A percentile compares a stretch with the other conserved stretches of the same genome.
phyloP scores from a whole-genome alignment of 495 filamentous ascomycete genomes.

The Penicillium cinerascens region DNA sequence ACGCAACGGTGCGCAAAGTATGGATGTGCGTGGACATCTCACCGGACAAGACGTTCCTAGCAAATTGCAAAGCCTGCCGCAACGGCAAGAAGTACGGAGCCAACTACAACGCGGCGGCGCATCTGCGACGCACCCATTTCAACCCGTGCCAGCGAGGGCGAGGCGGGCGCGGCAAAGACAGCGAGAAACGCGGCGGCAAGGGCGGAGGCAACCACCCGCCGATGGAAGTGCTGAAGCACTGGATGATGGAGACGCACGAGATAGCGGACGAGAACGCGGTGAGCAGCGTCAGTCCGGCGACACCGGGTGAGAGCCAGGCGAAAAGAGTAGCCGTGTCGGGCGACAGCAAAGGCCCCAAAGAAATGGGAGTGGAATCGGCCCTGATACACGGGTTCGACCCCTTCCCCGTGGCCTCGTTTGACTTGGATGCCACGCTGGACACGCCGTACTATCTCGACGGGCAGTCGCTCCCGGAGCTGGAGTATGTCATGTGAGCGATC shows the following conservation, averaged over 20 bases:
- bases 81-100: constrained; percentile 77
- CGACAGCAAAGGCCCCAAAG: not conserved
- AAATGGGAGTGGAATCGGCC: constrained; percentile 22
- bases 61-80: constrained; percentile 85
- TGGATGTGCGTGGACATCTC: constrained; percentile 76
- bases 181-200: constrained; percentile 72
- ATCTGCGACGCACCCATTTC: constrained; percentile 88
- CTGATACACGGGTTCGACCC: constrained; percentile 31
- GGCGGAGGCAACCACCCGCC: constrained; percentile 78
- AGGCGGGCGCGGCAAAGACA: constrained; percentile 51
- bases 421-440: constrained; percentile 29
- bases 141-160: constrained; percentile 57
- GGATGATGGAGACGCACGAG: constrained; percentile 71
- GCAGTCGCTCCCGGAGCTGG: constrained; percentile 29
- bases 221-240: constrained; percentile 76
- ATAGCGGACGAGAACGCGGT: constrained; percentile 33
- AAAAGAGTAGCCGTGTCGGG: not conserved
- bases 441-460: constrained; percentile 36
- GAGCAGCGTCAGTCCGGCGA: not conserved
- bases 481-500: constrained; percentile 34
- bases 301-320: not conserved
- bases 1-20: constrained; percentile 68
- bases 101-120: constrained; percentile 95
- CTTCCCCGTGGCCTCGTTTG: constrained; percentile 23
- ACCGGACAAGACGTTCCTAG: constrained; percentile 57